Percentiles rank a stretch among this genome's conserved stretches.
Conservation (phyloP, 495 filamentous ascomycete genomes). For the Aspergillus baeticus region DNA sequence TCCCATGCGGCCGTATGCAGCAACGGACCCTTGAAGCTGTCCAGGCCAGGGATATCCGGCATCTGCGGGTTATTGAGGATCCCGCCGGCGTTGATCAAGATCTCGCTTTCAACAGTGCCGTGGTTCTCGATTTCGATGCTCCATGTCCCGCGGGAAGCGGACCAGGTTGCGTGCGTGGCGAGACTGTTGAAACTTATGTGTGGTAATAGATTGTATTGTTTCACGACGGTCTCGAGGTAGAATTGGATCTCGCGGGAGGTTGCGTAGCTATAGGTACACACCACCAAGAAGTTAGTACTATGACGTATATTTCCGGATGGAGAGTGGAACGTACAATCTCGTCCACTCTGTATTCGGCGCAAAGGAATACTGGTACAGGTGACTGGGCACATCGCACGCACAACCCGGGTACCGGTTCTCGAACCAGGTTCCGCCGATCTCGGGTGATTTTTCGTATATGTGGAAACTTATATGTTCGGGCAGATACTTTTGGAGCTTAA, state of each 20-base stretch:
- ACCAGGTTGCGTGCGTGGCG: neutral
- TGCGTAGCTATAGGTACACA: neutral
- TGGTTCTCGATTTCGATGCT: neutral
- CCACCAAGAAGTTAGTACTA: neutral
- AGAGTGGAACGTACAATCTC: neutral
- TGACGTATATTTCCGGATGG: too few species aligned
- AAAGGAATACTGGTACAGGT: neutral
- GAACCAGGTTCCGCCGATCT: slow-evolving; percentile 12
- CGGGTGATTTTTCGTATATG: neutral
- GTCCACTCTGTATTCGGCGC: slow-evolving; percentile 6
- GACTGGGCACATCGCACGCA: slow-evolving; percentile 4
- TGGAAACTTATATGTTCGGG: neutral
- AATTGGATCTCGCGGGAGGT: neutral
- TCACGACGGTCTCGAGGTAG: neutral
- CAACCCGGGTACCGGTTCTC: slow-evolving; percentile 7
- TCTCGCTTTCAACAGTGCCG: neutral
- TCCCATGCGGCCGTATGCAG: neutral
- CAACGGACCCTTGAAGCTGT: neutral
- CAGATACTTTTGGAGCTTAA: neutral
- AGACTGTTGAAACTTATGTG: neutral
- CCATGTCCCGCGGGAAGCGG: neutral
- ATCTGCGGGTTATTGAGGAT: neutral
- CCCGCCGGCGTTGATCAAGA: neutral
- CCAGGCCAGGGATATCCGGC: neutral
- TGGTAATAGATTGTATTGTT: neutral